A percentile compares a stretch with the other conserved stretches of the same genome.
Evolutionary conservation across 129 eudicot genomes (phyloP).

Genomic region (Dittrichia graveolens): DNA sequence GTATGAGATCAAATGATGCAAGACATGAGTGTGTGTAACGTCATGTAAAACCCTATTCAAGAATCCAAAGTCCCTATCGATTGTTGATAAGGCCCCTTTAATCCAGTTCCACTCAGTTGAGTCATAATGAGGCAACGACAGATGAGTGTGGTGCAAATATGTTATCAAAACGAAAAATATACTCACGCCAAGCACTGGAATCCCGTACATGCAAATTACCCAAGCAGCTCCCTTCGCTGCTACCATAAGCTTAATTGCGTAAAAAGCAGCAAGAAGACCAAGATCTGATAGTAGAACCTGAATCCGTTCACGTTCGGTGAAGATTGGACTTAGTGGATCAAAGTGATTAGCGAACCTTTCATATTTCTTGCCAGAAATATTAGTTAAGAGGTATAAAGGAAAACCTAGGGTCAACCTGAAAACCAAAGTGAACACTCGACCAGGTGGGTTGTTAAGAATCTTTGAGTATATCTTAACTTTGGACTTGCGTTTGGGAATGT

Average conservation of each 20-base stretch:
- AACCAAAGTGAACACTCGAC: conserved; percentile 33
- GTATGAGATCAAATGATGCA: conserved; percentile 47
- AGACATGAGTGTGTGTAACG: conserved; percentile 47
- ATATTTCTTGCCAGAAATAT: conserved; percentile 41
- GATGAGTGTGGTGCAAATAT: conserved; percentile 46
- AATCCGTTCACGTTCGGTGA: conserved; percentile 41
- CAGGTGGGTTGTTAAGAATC: conserved; percentile 37
- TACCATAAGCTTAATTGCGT: conserved; percentile 33
- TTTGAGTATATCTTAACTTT: conserved; percentile 21
- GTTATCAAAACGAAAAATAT: conserved; percentile 43
- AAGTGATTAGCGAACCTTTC: conserved; percentile 45
- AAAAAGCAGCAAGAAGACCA: conserved; percentile 38
- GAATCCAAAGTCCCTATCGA: conserved; percentile 46
- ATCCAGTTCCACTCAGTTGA: conserved; percentile 51
- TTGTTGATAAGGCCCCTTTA: conserved; percentile 42
- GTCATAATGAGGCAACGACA: conserved; percentile 41
- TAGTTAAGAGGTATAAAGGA: conserved; percentile 37
- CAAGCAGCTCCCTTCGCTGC: conserved; percentile 38
- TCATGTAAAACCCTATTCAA: conserved; percentile 45
- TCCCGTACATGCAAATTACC: conserved; percentile 40
- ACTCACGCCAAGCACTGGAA: conserved; percentile 37
- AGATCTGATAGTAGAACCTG: conserved; percentile 39
- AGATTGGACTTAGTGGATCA: conserved; percentile 44
- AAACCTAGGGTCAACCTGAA: conserved; percentile 39
- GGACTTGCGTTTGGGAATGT: conserved; percentile 39